phyloP scores from a whole-genome alignment of 495 filamentous ascomycete genomes.

The Schizothecium vesticola region DNA sequence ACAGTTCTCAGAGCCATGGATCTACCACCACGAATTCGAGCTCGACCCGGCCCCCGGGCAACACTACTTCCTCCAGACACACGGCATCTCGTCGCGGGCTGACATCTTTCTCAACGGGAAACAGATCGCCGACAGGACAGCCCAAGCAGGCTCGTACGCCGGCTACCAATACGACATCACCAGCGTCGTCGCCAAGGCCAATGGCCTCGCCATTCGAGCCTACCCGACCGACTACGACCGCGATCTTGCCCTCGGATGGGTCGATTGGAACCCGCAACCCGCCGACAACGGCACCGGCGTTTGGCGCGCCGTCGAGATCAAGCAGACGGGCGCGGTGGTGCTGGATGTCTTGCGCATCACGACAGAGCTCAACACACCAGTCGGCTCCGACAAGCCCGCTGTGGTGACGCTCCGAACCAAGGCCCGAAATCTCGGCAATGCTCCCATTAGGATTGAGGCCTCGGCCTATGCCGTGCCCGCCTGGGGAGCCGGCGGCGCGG shows the following conservation, averaged over 20 bases:
- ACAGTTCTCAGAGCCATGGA: constrained; percentile 53
- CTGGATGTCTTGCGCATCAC: constrained; percentile 47
- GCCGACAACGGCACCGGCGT: constrained; percentile 54
- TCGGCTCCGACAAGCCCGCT: constrained; percentile 25
- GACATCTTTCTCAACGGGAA: constrained; percentile 58
- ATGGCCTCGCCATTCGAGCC: constrained; percentile 49
- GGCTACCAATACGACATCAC: constrained; percentile 55
- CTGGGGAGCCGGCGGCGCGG: constrained; percentile 6
- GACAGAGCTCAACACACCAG: constrained; percentile 35
- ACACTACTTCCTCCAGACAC: constrained; percentile 49
- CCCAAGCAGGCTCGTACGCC: constrained; percentile 53
- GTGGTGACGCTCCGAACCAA: constrained; percentile 43
- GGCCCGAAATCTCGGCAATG: constrained; percentile 45
- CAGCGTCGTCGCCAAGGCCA: constrained; percentile 29
- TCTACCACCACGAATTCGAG: constrained; percentile 55
- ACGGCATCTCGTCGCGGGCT: constrained; percentile 57
- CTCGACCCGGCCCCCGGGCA: constrained; percentile 34
- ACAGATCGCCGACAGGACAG: constrained; percentile 40
- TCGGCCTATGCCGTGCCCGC: constrained; percentile 33
- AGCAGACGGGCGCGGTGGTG: constrained; percentile 50
- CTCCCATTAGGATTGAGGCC: constrained; percentile 31
- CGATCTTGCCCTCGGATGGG: constrained; percentile 56
- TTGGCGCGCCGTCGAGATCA: constrained; percentile 57
- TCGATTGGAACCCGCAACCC: constrained; percentile 64
- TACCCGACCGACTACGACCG: constrained; percentile 55